A percentile compares a stretch with the other conserved stretches of the same genome.
Evolutionary conservation across 1,284 basidiomycete genomes (phyloP).

Genomic region (Naganishia cerealis): DNA sequence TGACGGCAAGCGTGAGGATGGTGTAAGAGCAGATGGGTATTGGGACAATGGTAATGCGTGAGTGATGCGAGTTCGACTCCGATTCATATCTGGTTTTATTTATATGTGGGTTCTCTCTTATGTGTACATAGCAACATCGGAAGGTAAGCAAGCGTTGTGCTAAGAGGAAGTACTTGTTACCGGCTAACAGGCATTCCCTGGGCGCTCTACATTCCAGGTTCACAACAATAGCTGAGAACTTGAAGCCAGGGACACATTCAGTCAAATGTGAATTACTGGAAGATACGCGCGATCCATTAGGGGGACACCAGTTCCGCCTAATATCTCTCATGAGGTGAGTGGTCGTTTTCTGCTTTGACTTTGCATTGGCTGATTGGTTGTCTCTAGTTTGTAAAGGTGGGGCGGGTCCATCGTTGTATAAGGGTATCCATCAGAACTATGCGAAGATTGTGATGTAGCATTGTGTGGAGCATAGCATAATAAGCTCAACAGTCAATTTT

Average conservation of each 20-base stretch:
- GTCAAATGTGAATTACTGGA: conserved; percentile 32
- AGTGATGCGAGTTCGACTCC: conserved; percentile 27
- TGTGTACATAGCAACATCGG: conserved; percentile 30
- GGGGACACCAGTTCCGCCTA: conserved; percentile 33
- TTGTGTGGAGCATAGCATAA: too few species aligned
- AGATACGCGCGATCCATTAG: conserved; percentile 35
- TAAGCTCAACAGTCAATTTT: not conserved
- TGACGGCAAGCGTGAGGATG: conserved; percentile 40
- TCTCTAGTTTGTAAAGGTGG: not conserved
- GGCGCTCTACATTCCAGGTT: conserved; percentile 27
- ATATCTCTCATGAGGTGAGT: conserved; percentile 37
- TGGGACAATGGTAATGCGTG: conserved; percentile 49
- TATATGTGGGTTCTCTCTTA: not conserved
- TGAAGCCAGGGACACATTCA: conserved; percentile 29
- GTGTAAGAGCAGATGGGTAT: conserved; percentile 43
- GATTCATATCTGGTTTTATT: not conserved
- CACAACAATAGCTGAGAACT: conserved; percentile 30
- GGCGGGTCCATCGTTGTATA: conserved; percentile 2
- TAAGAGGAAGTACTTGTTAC: not conserved
- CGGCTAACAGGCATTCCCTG: not conserved
- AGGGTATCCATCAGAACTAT: conserved; percentile 1
- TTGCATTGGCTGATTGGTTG: not conserved
- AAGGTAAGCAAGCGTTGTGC: conserved; percentile 5
- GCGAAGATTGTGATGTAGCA: not conserved
- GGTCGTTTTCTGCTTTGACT: not conserved